Percentiles rank a stretch among this genome's conserved stretches.
These are phyloP conservation scores for Boletus subparvulus DNA, from an alignment of 768 basidiomycete species.

Conservation along the genomic window DNA sequence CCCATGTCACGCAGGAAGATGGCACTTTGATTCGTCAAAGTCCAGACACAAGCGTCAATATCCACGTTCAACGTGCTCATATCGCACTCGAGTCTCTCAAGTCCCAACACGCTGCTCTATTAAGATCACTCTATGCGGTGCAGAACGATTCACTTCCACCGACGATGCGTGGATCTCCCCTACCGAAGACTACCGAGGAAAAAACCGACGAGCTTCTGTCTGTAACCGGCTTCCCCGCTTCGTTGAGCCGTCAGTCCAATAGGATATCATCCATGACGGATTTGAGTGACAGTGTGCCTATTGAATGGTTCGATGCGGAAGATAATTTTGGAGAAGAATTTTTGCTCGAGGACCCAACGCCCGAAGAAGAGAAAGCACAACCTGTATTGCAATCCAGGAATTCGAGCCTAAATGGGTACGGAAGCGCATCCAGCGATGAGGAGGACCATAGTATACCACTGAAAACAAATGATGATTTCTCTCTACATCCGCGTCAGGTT, in stretches of 20 bases:
- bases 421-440: slow-evolving; percentile 49
- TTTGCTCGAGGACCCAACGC: slow-evolving; percentile 49
- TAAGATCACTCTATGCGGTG: slow-evolving; percentile 42
- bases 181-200: slow-evolving; percentile 52
- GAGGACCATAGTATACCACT: slow-evolving; percentile 28
- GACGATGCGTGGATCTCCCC: slow-evolving; percentile 28
- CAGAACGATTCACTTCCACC: slow-evolving; percentile 29
- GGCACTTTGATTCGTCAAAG: slow-evolving; percentile 18
- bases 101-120: slow-evolving; percentile 54
- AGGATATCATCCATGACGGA: slow-evolving; percentile 50
- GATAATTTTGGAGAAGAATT: slow-evolving; percentile 57
- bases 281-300: slow-evolving; percentile 45
- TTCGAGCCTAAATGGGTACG: slow-evolving; percentile 40
- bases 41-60: slow-evolving; percentile 17
- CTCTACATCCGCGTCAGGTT: slow-evolving; percentile 29
- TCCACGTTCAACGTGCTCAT: slow-evolving; percentile 44
- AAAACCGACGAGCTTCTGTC: slow-evolving; percentile 35
- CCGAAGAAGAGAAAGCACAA: slow-evolving; percentile 40
- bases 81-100: slow-evolving; percentile 54
- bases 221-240: slow-evolving; percentile 22
- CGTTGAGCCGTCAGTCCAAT: slow-evolving; percentile 38
- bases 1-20: slow-evolving; percentile 28
- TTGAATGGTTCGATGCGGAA: slow-evolving; percentile 78
- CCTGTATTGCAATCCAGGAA: slow-evolving; percentile 41
- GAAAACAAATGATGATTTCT: slow-evolving; percentile 4